Evolutionary conservation across 768 basidiomycete species (phyloP), one percentile per base, ranked within the genome.

Genomic region (Lactarius trivialis): DNA sequence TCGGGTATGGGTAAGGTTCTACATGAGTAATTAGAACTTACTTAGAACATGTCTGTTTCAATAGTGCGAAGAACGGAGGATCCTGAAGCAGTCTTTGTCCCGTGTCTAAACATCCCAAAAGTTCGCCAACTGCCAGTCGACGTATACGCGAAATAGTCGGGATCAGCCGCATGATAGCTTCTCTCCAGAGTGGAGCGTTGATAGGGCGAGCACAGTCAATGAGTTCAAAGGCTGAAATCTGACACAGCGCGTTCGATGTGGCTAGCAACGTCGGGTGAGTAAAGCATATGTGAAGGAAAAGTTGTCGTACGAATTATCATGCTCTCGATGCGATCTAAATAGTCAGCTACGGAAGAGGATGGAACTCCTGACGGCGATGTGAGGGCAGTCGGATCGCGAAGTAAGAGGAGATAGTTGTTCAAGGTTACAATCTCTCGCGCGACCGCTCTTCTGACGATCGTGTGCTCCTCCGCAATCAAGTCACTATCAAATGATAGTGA

Each of bases 121-220:
- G 63, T 36, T 76, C 73, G 19, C 70, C 68, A 7, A 86, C 49
- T 0, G 79, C 75, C 0, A 79, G 75, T 0, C 71, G 68, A 61
- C 84, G 70, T 19, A 84, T 71, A 24, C 73, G 74, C 14, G 70
- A 65, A 32, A 88, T 64, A 0, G 78, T 70, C 1, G 59, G 58
- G 0, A 75, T 69, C 2, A 86, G 68, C 7, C 78, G 77, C 24
- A 64, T 68, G 21, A 85, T 68, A 52, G 84, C 77, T 0, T 67
- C 63, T 1, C 72, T 14, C 15, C 69, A 67, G 4, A 82, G 66
- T 1, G 72, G 67, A 30, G 71, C 68, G 15, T 76, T 75, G 2
- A 77, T 67, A 1, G 88, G 71, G 39, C 87, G 82, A 34, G 86
- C 60, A 80, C 81, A 84, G 65, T 88, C 86, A n/a, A 89, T 75